Base-by-base conservation (phyloP, 495 filamentous ascomycete species). In the Collariella sp. region DNA sequence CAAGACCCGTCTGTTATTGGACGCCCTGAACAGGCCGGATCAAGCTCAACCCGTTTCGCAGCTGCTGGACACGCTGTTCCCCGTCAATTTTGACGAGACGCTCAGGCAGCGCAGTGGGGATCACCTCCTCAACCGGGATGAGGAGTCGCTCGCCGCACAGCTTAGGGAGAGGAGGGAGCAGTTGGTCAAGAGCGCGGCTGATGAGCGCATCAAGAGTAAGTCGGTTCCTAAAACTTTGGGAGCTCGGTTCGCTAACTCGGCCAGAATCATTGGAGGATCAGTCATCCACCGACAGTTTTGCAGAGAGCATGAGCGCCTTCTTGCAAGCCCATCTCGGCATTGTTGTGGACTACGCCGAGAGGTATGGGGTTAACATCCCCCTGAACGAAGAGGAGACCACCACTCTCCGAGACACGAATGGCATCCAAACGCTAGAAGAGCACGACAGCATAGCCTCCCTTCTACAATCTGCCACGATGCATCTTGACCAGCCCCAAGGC, bases 1-100 rank as follows among this genome's bases (percentile, higher is more conserved):
- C 16, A 96, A 95, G 66, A 95, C 90, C 1, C 88, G 94, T 55
- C 82, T 84, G 10, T 87, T 91, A 56, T 84, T 95, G 47, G 83
- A 85, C 2, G 81, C 86, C 2, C 76, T 88, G 61, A 63, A 71
- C 16, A 67, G 73, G 41, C 74, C 78, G 39, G 83, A 79, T 48
- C 78, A 79, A 18, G 79, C 50, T 5, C 61, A 87, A 36, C 79
- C 78, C 18, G 75, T 80, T 2, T 80, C 78, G 43, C 82, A 85
- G 33, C 74, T 88, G 5, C 63, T 95, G 10, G 83, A 85, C 31
- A 78, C 85, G 49, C 66, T 94, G 0, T 95, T 95, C 61, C 86
- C 88, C 0, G 70, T 74, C 5, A 76, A 84, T 40, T 72, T 93
- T 56, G 84, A 88, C 47, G 75, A 82, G 22, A 69, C 70, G 2